Base-by-base conservation (phyloP, 1,284 basidiomycete genomes). In the Tetrapyrgos nigripes region DNA sequence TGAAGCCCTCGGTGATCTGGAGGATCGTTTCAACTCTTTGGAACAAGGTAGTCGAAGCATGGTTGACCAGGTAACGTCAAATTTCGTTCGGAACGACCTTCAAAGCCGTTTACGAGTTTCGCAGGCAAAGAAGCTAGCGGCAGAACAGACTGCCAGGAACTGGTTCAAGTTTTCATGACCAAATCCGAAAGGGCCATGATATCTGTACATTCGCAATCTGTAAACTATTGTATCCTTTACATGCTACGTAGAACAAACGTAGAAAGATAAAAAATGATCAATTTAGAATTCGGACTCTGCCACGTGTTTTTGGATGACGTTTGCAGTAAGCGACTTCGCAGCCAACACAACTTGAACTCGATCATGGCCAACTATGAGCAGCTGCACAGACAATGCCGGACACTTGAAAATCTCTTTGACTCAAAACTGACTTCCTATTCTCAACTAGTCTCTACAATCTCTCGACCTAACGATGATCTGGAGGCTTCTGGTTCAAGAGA, bases 321-420 rank as follows among this genome's bases (percentile, higher is more conserved):
- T 50, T 33, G 8, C 26, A 8, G 48, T 21, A 17, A 44, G 13
- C 27, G 27, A 14, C 31, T 31, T 4, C 2, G 31, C 24, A 52
- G 35, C 23, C 50, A 52, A 11, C 8, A 47, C 33, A 13, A 13
- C 31, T n/a, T n/a, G n/a, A n/a, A n/a, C n/a, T n/a, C n/a, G n/a
- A 31, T n/a, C 55, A 92, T 92, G 90, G 81, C 88, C 52, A 86
- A 79, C 62, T 93, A 92, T 74, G 92, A 93, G 66, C 83, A 87
- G 57, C 77, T 93, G 40, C 90, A 96, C 68, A 81, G 93, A 62
- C 93, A 96, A 76, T 94, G 93, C 72, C 83, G 95, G 66, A 95
- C 94, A 6, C 86, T 97, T 29, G 95, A 97, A 73, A 91, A 93
- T 44, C 84, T 95, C 26, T 91, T 98, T 65, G 94, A 97, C 72